phyloP scores from a whole-genome alignment of 306 rosid species.

The Prunus salicina region DNA sequence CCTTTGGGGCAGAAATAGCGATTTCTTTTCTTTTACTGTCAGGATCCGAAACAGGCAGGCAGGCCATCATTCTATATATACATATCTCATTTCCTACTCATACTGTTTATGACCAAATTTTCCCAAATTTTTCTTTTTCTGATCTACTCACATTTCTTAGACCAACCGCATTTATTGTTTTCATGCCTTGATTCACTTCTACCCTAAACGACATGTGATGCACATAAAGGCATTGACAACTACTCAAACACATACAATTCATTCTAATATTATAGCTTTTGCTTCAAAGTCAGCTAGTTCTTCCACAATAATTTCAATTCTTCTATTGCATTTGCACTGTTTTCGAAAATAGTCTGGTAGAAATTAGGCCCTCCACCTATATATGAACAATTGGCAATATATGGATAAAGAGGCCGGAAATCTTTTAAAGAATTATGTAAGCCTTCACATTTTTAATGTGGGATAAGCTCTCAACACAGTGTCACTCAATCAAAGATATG shows the following conservation, averaged over 20 bases:
- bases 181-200: constrained; percentile 17
- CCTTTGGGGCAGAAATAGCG: neutral
- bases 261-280: neutral
- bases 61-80: neutral
- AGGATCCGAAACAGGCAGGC: neutral
- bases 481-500: no score
- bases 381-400: no score
- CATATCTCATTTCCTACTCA: neutral
- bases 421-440: no score
- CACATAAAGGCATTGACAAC: constrained; percentile 9
- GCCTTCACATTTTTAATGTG: no score
- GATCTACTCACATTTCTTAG: neutral
- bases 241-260: neutral
- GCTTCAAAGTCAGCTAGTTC: neutral
- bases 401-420: no score
- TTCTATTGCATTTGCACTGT: neutral
- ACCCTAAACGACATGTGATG: constrained; percentile 15
- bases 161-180: constrained; percentile 13
- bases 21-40: neutral
- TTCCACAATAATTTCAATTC: neutral
- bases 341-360: neutral
- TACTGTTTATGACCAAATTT: neutral
- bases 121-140: no score
- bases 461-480: no score
- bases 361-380: no score